Conservation (phyloP, 2,329 filamentous ascomycete genomes). For the Boeremia lycopersici region DNA sequence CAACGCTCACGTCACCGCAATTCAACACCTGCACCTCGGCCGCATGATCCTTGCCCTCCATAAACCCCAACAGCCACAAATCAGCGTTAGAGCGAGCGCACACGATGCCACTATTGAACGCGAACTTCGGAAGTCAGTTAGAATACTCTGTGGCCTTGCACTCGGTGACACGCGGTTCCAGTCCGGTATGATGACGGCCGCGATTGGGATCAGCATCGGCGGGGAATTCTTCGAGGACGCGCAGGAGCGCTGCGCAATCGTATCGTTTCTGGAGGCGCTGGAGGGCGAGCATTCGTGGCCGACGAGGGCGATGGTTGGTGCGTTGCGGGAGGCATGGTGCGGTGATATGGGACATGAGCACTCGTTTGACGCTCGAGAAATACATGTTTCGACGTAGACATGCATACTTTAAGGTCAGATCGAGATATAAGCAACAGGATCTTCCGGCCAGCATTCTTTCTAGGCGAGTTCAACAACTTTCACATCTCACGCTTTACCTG, state of each 20-base stretch:
- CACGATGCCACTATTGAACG: not conserved
- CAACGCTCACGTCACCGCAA: not conserved
- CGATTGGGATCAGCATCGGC: not conserved
- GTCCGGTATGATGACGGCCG: not conserved
- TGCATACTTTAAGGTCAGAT: too few relatives aligned
- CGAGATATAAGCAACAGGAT: too few relatives aligned
- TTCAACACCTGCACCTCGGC: conserved; percentile 1
- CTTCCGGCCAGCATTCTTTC: too few relatives aligned
- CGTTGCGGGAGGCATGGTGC: not conserved
- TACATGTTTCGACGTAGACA: too few relatives aligned
- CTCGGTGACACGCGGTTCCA: not conserved
- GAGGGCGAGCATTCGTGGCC: not conserved
- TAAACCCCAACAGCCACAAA: not conserved
- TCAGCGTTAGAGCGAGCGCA: not conserved
- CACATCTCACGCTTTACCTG: too few relatives aligned
- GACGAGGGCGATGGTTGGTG: not conserved
- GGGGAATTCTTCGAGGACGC: not conserved
- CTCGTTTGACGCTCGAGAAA: too few relatives aligned
- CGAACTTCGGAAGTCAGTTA: not conserved
- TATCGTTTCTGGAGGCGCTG: not conserved
- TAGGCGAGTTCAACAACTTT: too few relatives aligned
- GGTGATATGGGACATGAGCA: not conserved
- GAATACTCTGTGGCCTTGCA: not conserved
- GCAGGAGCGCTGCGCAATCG: not conserved
- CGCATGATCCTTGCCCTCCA: conserved; percentile 2